Conservation (phyloP, 352 stramenopile species). For the Pythium myriotylum region DNA sequence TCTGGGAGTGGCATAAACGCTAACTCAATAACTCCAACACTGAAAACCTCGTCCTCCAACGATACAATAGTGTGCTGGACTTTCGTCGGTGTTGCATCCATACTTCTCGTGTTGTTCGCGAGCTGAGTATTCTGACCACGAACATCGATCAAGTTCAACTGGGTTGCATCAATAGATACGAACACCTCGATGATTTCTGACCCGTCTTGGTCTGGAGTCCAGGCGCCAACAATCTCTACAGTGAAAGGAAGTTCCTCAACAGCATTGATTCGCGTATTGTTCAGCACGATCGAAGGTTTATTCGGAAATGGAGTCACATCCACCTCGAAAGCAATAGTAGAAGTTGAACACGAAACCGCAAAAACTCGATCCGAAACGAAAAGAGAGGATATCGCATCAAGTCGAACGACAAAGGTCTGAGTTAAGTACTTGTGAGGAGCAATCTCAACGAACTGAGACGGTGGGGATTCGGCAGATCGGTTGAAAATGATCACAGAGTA, state of each 20-base stretch:
- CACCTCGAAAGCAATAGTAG: not conserved
- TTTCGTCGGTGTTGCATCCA: not conserved
- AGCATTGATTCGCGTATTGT: conserved; percentile 26
- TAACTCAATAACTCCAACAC: conserved; percentile 4
- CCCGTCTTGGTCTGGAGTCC: conserved; percentile 46
- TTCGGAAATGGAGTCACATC: conserved; percentile 29
- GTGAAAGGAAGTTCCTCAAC: conserved; percentile 33
- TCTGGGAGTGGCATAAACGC: conserved; percentile 23
- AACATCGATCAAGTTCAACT: conserved; percentile 5
- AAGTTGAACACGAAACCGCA: not conserved
- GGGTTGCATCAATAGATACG: conserved; percentile 1
- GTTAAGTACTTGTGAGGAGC: conserved; percentile 4
- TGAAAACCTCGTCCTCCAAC: not conserved
- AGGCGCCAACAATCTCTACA: conserved; percentile 39
- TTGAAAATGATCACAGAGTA: not conserved
- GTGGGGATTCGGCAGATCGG: not conserved
- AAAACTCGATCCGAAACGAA: not conserved
- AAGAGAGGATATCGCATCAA: not conserved
- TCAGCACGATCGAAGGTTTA: conserved; percentile 32
- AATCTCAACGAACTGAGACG: not conserved
- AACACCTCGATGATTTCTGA: conserved; percentile 52
- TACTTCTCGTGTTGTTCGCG: not conserved
- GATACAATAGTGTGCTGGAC: not conserved
- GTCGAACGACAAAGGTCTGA: conserved; percentile 9
- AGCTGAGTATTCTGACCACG: not conserved